Evolutionary conservation across 2,329 filamentous ascomycete species (phyloP), one percentile per base, ranked within the genome.

Genomic region (Neonectria ditissima): DNA sequence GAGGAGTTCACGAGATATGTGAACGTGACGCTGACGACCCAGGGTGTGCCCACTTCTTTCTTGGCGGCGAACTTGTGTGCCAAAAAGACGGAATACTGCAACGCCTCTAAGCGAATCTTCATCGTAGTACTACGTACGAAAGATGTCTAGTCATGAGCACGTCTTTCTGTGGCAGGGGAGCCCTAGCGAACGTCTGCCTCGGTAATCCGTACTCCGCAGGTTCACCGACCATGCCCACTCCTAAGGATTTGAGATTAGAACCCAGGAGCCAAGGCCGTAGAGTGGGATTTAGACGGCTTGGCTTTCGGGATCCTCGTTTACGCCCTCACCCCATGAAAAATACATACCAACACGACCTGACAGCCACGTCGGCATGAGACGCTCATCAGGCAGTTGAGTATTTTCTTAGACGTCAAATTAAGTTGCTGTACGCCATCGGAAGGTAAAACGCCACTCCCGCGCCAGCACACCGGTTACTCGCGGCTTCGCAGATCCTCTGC

Each of bases 381-480:
- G 45, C 24, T 30, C 28, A 34, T 22, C 28, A 50, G 28, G 26
- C 47, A 18, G 47, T 34, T 34, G 28, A 32, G 5, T n/a, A 32
- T 50, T 50, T 50, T 34, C 18, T 20, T 16, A 11, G 30, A 59
- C 22, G 28, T 59, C 48, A 47, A 54, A 59, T 53, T 59, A 59
- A 53, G 56, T 57, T 26, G 2, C 10, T 39, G 22, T 37, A n/a
- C 39, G 28, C 26, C 32, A 53, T 52, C 22, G 3, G 24, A 18
- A 28, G 34, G 56, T 41, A 16, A 45, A 30, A 51, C 56, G 48
- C 56, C 56, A 59, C 48, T 37, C 28, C 56, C 56, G 48, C 41
- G 18, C 37, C 28, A 50, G 41, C 30, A 18, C 28, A 39, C n/a
- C 56, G 50, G 56, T 30, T 59, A 53, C 48, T 44, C 43, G 30